Conservation (phyloP, 176 grass and related monocot genomes). For the Poa annua region DNA sequence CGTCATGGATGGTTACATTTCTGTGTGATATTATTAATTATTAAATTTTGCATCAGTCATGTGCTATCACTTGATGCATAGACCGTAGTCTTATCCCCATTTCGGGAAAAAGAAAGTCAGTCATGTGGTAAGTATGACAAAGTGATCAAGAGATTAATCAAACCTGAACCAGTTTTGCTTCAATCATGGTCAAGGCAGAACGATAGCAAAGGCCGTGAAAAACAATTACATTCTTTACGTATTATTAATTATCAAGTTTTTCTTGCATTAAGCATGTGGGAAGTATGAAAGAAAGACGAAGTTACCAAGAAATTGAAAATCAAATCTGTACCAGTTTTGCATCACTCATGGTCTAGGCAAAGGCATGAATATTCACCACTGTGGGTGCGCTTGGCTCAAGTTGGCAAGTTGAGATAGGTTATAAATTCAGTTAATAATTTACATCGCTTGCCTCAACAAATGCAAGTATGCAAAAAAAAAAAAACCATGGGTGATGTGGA, state of each 20-base stretch:
- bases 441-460: too few relatives aligned
- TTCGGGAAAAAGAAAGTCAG: not conserved
- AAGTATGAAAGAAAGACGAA: not conserved
- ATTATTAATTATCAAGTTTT: not conserved
- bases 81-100: too few relatives aligned
- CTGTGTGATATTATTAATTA: not conserved
- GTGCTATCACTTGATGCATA: not conserved
- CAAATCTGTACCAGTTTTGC: not conserved
- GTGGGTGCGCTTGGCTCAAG: not conserved
- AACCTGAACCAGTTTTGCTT: not conserved
- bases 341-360: not conserved
- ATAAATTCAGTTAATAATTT: not conserved
- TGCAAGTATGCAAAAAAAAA: too few relatives aligned
- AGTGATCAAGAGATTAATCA: not conserved
- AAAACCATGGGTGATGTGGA: too few relatives aligned
- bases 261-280: not conserved
- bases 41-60: not conserved
- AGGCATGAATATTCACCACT: not conserved
- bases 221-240: not conserved
- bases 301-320: not conserved
- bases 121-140: not conserved
- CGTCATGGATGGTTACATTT: not conserved
- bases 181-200: not conserved
- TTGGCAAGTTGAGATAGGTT: not conserved
- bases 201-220: not conserved